Percentiles rank a stretch among this genome's conserved stretches.
Conservation (phyloP, 2,329 filamentous ascomycete genomes). For the Macrophomina tecta region DNA sequence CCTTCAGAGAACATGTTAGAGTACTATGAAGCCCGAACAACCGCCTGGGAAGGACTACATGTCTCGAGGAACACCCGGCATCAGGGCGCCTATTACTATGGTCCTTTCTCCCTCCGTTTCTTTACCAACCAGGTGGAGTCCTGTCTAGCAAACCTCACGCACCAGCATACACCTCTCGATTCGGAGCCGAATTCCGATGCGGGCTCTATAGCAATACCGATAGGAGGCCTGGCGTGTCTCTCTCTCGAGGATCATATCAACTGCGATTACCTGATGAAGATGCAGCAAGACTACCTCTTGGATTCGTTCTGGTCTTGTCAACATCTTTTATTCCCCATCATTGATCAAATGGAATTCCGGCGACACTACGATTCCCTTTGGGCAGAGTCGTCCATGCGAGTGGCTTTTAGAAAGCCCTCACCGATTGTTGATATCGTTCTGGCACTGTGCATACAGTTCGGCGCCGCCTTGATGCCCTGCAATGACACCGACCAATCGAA, state of each 20-base stretch:
- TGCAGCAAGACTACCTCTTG: constrained; percentile 57
- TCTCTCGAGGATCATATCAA: constrained; percentile 18
- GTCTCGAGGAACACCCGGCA: neutral
- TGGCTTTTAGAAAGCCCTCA: constrained; percentile 48
- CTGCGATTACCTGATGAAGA: constrained; percentile 43
- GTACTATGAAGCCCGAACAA: neutral
- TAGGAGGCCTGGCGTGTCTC: constrained; percentile 1
- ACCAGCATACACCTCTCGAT: constrained; percentile 37
- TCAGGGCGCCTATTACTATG: constrained; percentile 39
- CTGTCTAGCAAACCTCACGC: constrained; percentile 44
- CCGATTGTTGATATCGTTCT: constrained; percentile 60
- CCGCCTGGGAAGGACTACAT: neutral
- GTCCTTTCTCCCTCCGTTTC: constrained; percentile 53
- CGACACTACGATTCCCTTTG: constrained; percentile 47
- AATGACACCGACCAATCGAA: neutral
- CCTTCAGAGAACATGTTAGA: constrained; percentile 1
- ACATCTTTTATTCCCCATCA: constrained; percentile 50
- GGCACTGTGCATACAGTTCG: constrained; percentile 59
- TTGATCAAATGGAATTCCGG: constrained; percentile 54
- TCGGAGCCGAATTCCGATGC: neutral
- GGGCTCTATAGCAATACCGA: neutral
- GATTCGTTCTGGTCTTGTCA: constrained; percentile 57
- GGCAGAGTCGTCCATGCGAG: constrained; percentile 29
- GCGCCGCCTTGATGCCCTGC: constrained; percentile 35
- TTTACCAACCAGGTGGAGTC: constrained; percentile 52